Evolutionary conservation across 441 rosid genomes (phyloP), one percentile per base, ranked within the genome.

Genomic region (Kokia cookei): DNA sequence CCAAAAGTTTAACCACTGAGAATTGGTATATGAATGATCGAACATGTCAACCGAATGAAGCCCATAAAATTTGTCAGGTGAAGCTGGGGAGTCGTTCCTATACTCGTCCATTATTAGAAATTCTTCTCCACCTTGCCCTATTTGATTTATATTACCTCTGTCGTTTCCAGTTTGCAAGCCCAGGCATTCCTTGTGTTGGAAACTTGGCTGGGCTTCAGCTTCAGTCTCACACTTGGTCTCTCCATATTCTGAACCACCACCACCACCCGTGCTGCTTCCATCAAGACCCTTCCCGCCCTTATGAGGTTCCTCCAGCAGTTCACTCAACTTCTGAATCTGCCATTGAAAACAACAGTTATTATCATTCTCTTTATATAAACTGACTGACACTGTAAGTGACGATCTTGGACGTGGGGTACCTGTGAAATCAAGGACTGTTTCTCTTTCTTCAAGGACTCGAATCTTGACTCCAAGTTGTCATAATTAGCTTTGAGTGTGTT

Each of bases 1-100:
- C 86, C 90, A 83, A 79, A 84, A 86, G 55, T 82, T 87, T 63
- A 83, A 82, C 88, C 90, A 86, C 29, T 71, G 76, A n/a, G 84
- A 75, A 35, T 67, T 81, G 79, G 72, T 80, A 65, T 82, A 71
- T 45, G 86, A 73, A 48, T 81, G 84, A 77, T 91, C 90, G 53
- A 85, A 75, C 43, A 78, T 71, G 60, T 78, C 75, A 64, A 71
- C 79, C 65, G 89, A 82, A 50, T 45, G 79, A 51, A 85, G 82
- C 35, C 83, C 76, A 60, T 75, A 82, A 84, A 87, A 83, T 37
- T 78, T 85, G 54, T 82, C 87, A 15, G 85, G 63, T 67, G 84
- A 79, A 13, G 81, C 73, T 67, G 80, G 64, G 48, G 87, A 75
- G 35, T 77, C 84, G 71, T 77, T 84, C 67, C 75, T 50, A 47